Base-by-base conservation (phyloP, 495 filamentous ascomycete species). In the Friedmanniomyces simplex region DNA sequence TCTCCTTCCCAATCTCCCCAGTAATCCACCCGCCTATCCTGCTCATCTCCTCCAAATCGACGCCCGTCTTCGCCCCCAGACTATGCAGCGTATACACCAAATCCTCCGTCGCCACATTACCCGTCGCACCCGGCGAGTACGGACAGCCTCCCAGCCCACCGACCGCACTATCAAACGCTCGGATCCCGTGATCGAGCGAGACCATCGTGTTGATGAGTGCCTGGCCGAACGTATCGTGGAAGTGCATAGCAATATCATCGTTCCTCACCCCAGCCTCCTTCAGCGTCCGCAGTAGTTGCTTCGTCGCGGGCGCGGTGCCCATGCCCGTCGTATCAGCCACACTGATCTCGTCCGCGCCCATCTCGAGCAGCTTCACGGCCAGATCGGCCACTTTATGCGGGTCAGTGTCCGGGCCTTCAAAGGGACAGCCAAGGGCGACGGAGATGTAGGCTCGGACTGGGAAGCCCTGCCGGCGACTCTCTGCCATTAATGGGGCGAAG, bases 181-280 rank as follows among this genome's bases (percentile, higher is more conserved):
- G 71, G 54, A 99, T 84, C 0, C 93, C 93, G 54, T 88, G 84
- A 70, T 96, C 91, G 10, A 97, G 73, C 21, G 85, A 84, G 2
- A 96, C 86, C 4, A 89, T 79, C 0, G 85, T 86, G 66, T 98
- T 96, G 28, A 95, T 87, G 53, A 97, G 74, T 8, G 94, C 94
- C 73, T 93, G 87, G 11, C 91, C 94, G 70, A 94, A 99, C 4
- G 94, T 99, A 65, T 98, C 90, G 61, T 97, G 93, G 67, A 96
- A 96, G 66, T 98, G 93, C 69, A 95, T 82, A 1, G 91, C 91
- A 1, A 98, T 63, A 63, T 94, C 89, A 62, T 86, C 83, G 36
- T 78, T 84, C 43, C 82, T 76, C 47, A 97, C 83, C 0, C 90
- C 88, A 3, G 89, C 87, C 4, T 82, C 81, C 22, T 77, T 75